Base-by-base conservation (phyloP, 495 filamentous ascomycete species). In the Penicillium herquei region DNA sequence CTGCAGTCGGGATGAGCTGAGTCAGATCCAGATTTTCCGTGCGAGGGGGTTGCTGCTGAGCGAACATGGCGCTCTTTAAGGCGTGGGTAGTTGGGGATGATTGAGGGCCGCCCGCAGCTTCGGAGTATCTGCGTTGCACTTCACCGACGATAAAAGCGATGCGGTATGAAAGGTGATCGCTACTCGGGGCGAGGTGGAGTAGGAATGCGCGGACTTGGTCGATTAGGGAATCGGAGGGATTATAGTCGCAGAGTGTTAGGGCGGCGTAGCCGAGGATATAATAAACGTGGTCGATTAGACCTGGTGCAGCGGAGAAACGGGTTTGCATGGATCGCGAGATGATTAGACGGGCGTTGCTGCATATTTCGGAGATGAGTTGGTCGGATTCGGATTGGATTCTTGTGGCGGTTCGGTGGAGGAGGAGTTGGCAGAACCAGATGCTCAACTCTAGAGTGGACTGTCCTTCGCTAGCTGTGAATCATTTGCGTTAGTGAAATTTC, bases 261-360 rank as follows among this genome's bases (percentile, higher is more conserved):
- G 72, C 69, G n/a, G 72, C 72, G 43, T 75, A 75, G 47, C 67
- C 65, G 33, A 72, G 64, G 39, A 73, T 69, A 51, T 70, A 73
- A 51, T 74, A 75, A 30, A 66, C 59, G 16, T 75, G 68, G 49
- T 75, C 72, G 51, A 72, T 65, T 33, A 72, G 35, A 17, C 65
- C 62, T n/a, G 71, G 63, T 0, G 69, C 69, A 6, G 61, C 56
- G 2, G 63, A 59, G 37, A 69, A 68, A 45, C 65, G 65, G 30
- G 69, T 65, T 51, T 73, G 71, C 33, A 75, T 56, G 52, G 72
- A 71, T 33, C 62, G 63, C 8, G 70, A 61, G 13, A 73, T 59
- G 37, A 75, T 73, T 39, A 72, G 59, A 7, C 71, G 70, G 18
- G 71, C 66, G n/a, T 58, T 66, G 43, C 65, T 62, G 56, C 70